Base-by-base conservation (phyloP, 352 stramenopile genomes). In the Aphanomyces euteiches region DNA sequence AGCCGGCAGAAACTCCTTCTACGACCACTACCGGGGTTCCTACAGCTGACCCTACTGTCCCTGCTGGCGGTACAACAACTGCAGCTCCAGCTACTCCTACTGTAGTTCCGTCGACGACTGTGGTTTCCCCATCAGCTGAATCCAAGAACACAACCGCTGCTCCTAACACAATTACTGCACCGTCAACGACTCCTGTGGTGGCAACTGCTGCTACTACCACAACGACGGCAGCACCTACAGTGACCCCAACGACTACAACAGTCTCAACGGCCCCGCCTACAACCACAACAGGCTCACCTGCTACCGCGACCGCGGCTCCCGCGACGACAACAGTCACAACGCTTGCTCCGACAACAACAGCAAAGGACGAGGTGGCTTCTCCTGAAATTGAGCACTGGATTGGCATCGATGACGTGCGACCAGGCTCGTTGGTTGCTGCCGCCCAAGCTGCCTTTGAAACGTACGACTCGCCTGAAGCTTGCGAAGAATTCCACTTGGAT, bases 351-450 rank as follows among this genome's bases (percentile, higher is more conserved):
- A 50, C 43, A 2, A 50, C 43, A n/a, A 50, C 43, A 12, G 43
- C 50, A 12, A 8, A 17, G 15, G 50, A 12, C 50, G 50, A 13
- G 7, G 10, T 37, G 17, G 5, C 39, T 7, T 12, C 19, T 5
- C 7, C 19, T 12, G 6, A 61, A n/a, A 17, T 45, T 45, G 28
- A 7, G 54, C 19, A 61, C 13, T 69, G 61, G 61, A 36, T 69
- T 8, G 40, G 40, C 21, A 69, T 69, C 21, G 61, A 69, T 38
- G 40, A 69, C 6, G n/a, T 17, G 10, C 61, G 34, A 19, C 21
- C 61, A 1, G 39, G 12, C 7, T 1, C 38, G 2, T 47, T 69
- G 48, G 61, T 17, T 5, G 5, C 19, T 8, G 61, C 61, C 6
- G 39, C 40, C 13, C 7, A 17, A 4, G 61, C 5, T 36, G 61